phyloP scores from a whole-genome alignment of 768 basidiomycete genomes.

The Naganishia antarctica region DNA sequence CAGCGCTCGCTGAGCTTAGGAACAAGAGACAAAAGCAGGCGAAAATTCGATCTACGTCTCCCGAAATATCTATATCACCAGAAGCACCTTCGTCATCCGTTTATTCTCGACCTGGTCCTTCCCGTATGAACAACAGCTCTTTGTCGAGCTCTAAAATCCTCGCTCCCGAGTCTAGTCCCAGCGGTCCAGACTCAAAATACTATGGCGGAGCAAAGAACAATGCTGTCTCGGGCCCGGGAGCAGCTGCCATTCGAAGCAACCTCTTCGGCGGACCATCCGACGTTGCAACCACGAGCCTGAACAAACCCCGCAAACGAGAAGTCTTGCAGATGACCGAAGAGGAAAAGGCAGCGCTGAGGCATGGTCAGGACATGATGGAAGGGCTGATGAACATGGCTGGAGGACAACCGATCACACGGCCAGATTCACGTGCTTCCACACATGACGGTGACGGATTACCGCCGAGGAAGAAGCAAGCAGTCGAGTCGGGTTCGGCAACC shows the following conservation, averaged over 20 bases:
- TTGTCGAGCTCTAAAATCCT: conserved; percentile 6
- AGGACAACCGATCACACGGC: neutral
- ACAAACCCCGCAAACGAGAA: conserved; percentile 6
- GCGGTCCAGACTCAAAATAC: conserved; percentile 20
- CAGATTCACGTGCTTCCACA: conserved; percentile 13
- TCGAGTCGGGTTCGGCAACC: conserved; percentile 1
- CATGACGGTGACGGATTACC: conserved; percentile 8
- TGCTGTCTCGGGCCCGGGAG: neutral
- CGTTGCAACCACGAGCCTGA: conserved; percentile 1
- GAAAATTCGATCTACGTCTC: neutral
- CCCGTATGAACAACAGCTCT: neutral
- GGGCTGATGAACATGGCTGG: conserved; percentile 17
- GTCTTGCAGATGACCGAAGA: neutral
- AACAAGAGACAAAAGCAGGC: neutral
- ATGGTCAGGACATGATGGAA: conserved; percentile 4
- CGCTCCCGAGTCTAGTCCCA: conserved; percentile 23
- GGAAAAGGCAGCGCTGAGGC: conserved; percentile 2
- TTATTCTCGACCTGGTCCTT: neutral
- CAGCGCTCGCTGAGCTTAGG: conserved; percentile 5
- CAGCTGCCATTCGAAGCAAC: conserved; percentile 11
- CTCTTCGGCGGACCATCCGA: conserved; percentile 15
- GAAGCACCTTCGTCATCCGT: neutral
- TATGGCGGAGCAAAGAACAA: neutral
- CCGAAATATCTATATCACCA: neutral
- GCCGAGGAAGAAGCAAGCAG: conserved; percentile 13